Conservation (phyloP, 495 filamentous ascomycete genomes). For the Podospora appendiculata region DNA sequence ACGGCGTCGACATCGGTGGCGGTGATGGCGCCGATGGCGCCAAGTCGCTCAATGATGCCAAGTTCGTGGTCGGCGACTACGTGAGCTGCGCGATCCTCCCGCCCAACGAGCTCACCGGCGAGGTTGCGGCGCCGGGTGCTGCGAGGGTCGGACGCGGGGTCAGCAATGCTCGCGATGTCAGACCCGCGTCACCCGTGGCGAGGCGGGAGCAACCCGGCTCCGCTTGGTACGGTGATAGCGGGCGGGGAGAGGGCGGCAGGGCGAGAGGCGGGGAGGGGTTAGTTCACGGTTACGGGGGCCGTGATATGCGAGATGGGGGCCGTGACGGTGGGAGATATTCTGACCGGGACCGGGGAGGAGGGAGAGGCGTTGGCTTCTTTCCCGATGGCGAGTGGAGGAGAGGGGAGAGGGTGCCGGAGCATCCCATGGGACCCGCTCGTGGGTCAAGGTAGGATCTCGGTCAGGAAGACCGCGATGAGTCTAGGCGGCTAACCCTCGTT, state of each 20-base stretch:
- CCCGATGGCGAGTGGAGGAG: slow-evolving; percentile 53
- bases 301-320: neutral
- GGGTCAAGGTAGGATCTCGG: slow-evolving; percentile 8
- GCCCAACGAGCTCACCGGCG: slow-evolving; percentile 59
- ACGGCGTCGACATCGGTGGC: neutral
- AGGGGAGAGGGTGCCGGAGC: slow-evolving; percentile 47
- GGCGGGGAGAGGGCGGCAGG: neutral
- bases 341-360: slow-evolving; percentile 4
- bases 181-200: neutral
- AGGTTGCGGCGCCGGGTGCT: slow-evolving; percentile 50
- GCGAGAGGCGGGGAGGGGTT: slow-evolving; percentile 6
- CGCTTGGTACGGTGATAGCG: neutral
- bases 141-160: slow-evolving; percentile 31
- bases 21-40: slow-evolving; percentile 25
- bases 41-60: slow-evolving; percentile 64
- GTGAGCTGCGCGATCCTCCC: slow-evolving; percentile 73
- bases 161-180: neutral
- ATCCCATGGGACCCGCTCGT: slow-evolving; percentile 24
- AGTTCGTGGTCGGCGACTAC: slow-evolving; percentile 85
- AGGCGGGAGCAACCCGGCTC: neutral
- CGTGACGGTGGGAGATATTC: neutral
- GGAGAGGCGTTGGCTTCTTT: slow-evolving; percentile 24
- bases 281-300: slow-evolving; percentile 4
- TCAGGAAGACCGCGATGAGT: no score
- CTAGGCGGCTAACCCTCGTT: no score